A percentile compares a stretch with the other conserved stretches of the same genome.
These are phyloP conservation scores for Trichocladium uniseriatum DNA, from an alignment of 495 filamentous ascomycete genomes.

Conservation along the genomic window DNA sequence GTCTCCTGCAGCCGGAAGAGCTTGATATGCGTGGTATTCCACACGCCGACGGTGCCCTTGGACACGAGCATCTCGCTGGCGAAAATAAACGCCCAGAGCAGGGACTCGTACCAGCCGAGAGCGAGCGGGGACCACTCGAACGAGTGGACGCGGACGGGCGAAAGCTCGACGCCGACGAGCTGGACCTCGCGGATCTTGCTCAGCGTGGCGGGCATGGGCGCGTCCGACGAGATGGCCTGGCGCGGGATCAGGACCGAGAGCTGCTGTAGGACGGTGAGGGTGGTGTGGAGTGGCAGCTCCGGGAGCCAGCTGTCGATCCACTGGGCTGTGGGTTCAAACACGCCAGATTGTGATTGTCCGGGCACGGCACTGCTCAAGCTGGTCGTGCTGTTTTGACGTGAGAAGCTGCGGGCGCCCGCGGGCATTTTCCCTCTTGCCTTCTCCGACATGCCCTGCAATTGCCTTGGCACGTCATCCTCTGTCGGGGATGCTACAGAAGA, in stretches of 20 bases:
- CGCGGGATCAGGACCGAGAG: constrained; percentile 41
- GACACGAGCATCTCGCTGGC: constrained; percentile 78
- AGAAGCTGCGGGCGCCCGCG: constrained; percentile 73
- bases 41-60: constrained; percentile 85
- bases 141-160: constrained; percentile 67
- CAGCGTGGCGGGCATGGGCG: constrained; percentile 27
- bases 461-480: constrained; percentile 70
- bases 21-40: constrained; percentile 83
- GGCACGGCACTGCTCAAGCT: constrained; percentile 62
- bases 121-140: constrained; percentile 94
- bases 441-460: constrained; percentile 94
- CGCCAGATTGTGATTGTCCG: constrained; percentile 39
- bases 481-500: constrained; percentile 56
- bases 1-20: constrained; percentile 87
- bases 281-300: constrained; percentile 82
- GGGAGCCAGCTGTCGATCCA: constrained; percentile 95
- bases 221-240: constrained; percentile 29
- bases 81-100: constrained; percentile 96
- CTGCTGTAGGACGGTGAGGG: constrained; percentile 68
- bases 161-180: constrained; percentile 59
- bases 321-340: constrained; percentile 67
- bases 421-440: constrained; percentile 96
- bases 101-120: constrained; percentile 90
- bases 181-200: constrained; percentile 34
- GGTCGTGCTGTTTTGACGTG: constrained; percentile 83